A percentile compares a stretch with the other conserved stretches of the same genome.
These are phyloP conservation scores for Papilionanthe hybrid DNA, from an alignment of 116 monocot species.

Conservation along the genomic window DNA sequence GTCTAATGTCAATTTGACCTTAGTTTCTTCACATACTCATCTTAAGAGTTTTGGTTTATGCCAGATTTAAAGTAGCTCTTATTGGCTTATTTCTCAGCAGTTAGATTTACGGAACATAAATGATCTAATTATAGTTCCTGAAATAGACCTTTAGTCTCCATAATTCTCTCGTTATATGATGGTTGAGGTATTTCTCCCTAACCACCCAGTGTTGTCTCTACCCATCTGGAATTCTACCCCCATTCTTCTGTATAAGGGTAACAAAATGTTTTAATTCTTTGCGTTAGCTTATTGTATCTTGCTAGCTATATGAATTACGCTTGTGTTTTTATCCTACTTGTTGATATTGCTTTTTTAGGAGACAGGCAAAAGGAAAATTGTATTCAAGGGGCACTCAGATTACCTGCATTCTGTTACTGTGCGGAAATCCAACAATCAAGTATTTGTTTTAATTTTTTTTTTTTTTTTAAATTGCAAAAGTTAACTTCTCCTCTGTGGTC, in stretches of 20 bases:
- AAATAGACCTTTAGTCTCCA: neutral
- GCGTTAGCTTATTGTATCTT: neutral
- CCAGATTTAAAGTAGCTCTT: neutral
- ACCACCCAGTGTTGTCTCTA: neutral
- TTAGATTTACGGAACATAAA: neutral
- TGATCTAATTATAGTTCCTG: neutral
- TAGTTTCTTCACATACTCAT: neutral
- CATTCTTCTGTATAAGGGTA: neutral
- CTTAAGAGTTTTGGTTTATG: neutral
- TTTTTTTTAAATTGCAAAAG: neutral
- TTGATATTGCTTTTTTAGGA: slow-evolving; percentile 39
- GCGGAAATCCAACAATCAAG: slow-evolving; percentile 70
- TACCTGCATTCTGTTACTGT: slow-evolving; percentile 76
- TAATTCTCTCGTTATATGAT: neutral
- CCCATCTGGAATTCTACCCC: neutral
- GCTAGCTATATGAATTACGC: neutral
- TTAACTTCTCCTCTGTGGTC: neutral
- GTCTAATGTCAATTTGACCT: neutral
- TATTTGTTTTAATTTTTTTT: slow-evolving; percentile 10
- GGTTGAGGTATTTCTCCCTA: neutral
- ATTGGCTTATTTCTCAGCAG: neutral
- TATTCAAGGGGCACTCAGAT: slow-evolving; percentile 76
- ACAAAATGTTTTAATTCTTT: neutral
- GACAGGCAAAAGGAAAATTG: slow-evolving; percentile 60
- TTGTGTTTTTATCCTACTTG: neutral